Conservation (phyloP, 164 flowering plant species). For the grape (Vitis vinifera) region DNA sequence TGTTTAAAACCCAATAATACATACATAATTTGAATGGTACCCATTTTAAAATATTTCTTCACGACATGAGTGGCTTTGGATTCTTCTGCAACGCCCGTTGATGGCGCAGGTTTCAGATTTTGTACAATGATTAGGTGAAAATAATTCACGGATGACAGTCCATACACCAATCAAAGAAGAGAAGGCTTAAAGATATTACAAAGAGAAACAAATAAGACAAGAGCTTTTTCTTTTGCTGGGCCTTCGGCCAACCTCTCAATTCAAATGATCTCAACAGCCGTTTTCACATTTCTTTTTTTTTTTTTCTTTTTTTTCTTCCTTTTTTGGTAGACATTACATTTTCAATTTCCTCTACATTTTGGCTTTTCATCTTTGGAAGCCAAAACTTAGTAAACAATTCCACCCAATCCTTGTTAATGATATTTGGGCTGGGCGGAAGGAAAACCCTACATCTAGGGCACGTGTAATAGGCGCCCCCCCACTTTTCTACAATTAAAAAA, state of each 20-base stretch:
- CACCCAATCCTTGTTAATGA: slow-evolving; percentile 35
- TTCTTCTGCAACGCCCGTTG: no score
- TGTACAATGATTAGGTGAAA: no score
- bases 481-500: slow-evolving; percentile 21
- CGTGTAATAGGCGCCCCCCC: slow-evolving; percentile 22
- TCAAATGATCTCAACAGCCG: neutral
- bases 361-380: slow-evolving; percentile 53
- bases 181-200: neutral
- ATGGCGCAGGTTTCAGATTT: no score
- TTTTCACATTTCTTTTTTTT: slow-evolving; percentile 4
- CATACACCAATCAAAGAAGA: no score
- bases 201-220: neutral
- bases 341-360: slow-evolving; percentile 32
- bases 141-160: no score
- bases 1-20: no score
- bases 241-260: slow-evolving; percentile 34
- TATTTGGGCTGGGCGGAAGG: slow-evolving; percentile 29
- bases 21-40: no score
- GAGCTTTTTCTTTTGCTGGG: slow-evolving; percentile 21
- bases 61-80: no score
- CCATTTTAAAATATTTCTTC: no score
- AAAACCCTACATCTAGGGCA: slow-evolving; percentile 35
- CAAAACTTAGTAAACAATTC: slow-evolving; percentile 25
- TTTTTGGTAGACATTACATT: slow-evolving; percentile 11
- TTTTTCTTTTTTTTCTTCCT: slow-evolving; percentile 1